These are phyloP conservation scores for Aspergillus homomorphus DNA, from an alignment of 495 filamentous ascomycete species.

Conservation along the genomic window DNA sequence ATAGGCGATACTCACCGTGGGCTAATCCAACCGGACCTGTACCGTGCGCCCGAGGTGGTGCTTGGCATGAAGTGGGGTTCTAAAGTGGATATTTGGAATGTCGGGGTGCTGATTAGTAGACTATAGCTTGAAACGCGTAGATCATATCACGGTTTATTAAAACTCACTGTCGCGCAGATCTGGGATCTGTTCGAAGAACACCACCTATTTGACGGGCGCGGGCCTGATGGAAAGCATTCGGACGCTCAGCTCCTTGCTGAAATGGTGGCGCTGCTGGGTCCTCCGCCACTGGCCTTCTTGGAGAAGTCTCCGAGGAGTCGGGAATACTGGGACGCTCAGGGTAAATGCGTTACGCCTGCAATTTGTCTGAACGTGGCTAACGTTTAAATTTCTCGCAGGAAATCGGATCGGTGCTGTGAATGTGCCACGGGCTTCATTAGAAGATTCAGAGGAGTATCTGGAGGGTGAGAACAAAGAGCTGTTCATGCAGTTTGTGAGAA, in stretches of 20 bases:
- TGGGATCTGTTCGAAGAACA: conserved; percentile 5
- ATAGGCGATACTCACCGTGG: conserved; percentile 26
- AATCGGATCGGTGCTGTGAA: conserved; percentile 19
- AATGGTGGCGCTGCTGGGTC: conserved; percentile 31
- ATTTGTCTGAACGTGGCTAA: neutral
- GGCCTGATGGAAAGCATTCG: neutral
- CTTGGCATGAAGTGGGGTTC: conserved; percentile 34
- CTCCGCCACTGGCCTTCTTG: conserved; percentile 26
- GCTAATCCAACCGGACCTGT: conserved; percentile 29
- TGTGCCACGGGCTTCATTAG: conserved; percentile 19
- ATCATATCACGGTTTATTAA: neutral
- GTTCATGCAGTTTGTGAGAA: conserved; percentile 32
- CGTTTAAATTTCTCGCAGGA: conserved; percentile 15
- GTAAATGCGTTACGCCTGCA: conserved; percentile 12
- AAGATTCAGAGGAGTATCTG: conserved; percentile 22
- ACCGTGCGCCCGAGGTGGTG: conserved; percentile 39
- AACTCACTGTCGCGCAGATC: neutral
- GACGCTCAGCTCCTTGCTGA: conserved; percentile 31
- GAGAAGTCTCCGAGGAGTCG: conserved; percentile 6
- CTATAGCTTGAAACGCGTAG: conserved; percentile 8
- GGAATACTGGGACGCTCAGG: conserved; percentile 19
- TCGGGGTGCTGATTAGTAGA: conserved; percentile 47
- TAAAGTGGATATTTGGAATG: conserved; percentile 40
- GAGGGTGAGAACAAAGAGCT: conserved; percentile 23
- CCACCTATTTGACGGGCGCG: conserved; percentile 3